Conservation (phyloP, 2,329 filamentous ascomycete species). For the Leptographium wingfieldii region DNA sequence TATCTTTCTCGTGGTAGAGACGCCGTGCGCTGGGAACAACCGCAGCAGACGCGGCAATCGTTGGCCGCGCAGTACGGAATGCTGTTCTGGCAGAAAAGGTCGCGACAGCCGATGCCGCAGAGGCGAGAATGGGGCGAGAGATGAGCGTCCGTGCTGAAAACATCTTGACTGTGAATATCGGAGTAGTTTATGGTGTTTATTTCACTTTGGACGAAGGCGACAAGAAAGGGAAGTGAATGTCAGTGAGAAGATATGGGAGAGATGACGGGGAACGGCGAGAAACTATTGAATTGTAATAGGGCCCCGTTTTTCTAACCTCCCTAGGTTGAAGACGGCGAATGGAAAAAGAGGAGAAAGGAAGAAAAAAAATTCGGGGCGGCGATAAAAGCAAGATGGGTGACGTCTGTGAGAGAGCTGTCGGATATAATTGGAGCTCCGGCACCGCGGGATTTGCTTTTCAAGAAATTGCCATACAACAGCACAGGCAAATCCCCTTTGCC, state of each 20-base stretch:
- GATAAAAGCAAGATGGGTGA: slow-evolving; percentile 1
- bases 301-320: not conserved
- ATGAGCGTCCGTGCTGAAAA: slow-evolving; percentile 8
- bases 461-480: not conserved
- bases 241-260: not conserved
- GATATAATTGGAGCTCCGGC: slow-evolving; percentile 4
- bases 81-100: slow-evolving; percentile 8
- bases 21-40: slow-evolving; percentile 9
- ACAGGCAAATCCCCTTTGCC: not conserved
- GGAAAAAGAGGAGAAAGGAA: slow-evolving; percentile 5
- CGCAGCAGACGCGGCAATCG: slow-evolving; percentile 4
- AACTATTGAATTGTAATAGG: not conserved
- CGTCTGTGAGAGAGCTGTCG: not conserved
- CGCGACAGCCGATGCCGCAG: slow-evolving; percentile 6
- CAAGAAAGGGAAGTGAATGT: not conserved
- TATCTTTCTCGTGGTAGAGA: slow-evolving; percentile 17
- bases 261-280: not conserved
- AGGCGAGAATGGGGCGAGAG: slow-evolving; percentile 7
- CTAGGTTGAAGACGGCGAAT: slow-evolving; percentile 3
- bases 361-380: slow-evolving; percentile 7
- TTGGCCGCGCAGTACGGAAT: slow-evolving; percentile 7
- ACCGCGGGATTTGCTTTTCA: slow-evolving; percentile 1
- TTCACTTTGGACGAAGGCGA: not conserved
- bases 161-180: slow-evolving; percentile 4
- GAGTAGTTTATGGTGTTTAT: not conserved